Evolutionary conservation across 2,329 filamentous ascomycete genomes (phyloP), one percentile per base, ranked within the genome.

Genomic region (Paracorniculantispora psalliotae): DNA sequence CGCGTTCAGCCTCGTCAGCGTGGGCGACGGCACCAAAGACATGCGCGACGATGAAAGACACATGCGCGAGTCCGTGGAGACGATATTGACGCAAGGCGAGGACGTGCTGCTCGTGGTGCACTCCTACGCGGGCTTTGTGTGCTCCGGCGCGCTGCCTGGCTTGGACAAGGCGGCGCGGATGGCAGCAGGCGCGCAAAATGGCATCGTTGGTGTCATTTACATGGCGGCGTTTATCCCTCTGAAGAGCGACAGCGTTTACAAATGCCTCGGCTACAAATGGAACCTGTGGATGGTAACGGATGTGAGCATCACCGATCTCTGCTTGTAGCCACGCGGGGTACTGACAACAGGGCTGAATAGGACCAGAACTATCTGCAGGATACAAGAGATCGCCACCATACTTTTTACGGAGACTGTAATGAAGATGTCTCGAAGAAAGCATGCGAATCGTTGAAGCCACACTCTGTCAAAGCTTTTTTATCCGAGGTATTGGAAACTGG

Each of bases 81-180:
- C 25, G 10, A 26, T 35, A 5, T 25, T 49, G 12, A 12, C 37
- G 5, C 5, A 26, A 6, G 51, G 51, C 33, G 37, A 25, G 33
- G 52, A 55, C 26, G 52, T 55, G 10, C 21, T 55, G 26, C 25
- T 55, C 39, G 21, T 55, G 19, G 26, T 33, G 35, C 52, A 55
- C 39, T 55, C 52, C 2, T 55, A 44, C 23, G 52, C 52, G 7
- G 52, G 52, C 15, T 44, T 44, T 30, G 37, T 39, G 5, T 13
- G 33, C 37, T 3, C 52, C 2, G 52, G 10, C 26, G 39, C 23
- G 8, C 7, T 55, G 19, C 2, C 10, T 2, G 52, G 39, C 4
- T 23, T 55, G 33, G 39, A 44, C 39, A 55, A 55, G 39, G 33
- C 21, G 4, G n/a, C 21, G 4, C 21, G 52, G 2, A 39, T 13